Evolutionary conservation across 371 early-diverging fungal genomes (phyloP).

Genomic region (Batkoa obscura): DNA sequence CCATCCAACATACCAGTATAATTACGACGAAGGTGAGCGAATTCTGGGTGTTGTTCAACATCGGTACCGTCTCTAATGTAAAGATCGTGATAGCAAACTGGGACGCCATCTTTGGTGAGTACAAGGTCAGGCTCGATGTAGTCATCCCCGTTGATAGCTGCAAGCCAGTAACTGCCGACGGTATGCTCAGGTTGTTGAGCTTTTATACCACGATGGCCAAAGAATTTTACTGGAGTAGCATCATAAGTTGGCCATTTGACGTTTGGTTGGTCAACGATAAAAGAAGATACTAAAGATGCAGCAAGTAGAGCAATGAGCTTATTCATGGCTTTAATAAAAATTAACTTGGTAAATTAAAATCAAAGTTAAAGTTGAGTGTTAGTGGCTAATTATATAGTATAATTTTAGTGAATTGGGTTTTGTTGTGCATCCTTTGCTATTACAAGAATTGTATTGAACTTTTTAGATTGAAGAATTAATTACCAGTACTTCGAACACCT

Average conservation of each 20-base stretch:
- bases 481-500: too few species aligned
- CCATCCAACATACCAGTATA: conserved; percentile 10
- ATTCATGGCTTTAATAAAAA: too few species aligned
- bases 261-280: neutral
- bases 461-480: too few species aligned
- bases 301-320: too few species aligned
- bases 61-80: conserved; percentile 16
- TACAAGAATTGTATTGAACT: too few species aligned
- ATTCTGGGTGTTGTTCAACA: conserved; percentile 11
- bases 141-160: conserved; percentile 18
- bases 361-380: too few species aligned
- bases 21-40: conserved; percentile 12
- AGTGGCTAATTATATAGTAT: too few species aligned
- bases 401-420: too few species aligned
- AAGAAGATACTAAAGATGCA: too few species aligned
- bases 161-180: conserved; percentile 18
- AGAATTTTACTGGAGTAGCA: conserved; percentile 11
- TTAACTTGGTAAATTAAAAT: too few species aligned
- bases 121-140: conserved; percentile 22
- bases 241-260: conserved; percentile 16
- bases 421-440: too few species aligned
- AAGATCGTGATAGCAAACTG: conserved; percentile 19
- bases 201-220: conserved; percentile 25
- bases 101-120: conserved; percentile 18
- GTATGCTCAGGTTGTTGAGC: conserved; percentile 23